A percentile compares a stretch with the other conserved stretches of the same genome.
These are phyloP conservation scores for Cryoendolithus antarcticus DNA, from an alignment of 2,329 filamentous ascomycete species.

Conservation along the genomic window DNA sequence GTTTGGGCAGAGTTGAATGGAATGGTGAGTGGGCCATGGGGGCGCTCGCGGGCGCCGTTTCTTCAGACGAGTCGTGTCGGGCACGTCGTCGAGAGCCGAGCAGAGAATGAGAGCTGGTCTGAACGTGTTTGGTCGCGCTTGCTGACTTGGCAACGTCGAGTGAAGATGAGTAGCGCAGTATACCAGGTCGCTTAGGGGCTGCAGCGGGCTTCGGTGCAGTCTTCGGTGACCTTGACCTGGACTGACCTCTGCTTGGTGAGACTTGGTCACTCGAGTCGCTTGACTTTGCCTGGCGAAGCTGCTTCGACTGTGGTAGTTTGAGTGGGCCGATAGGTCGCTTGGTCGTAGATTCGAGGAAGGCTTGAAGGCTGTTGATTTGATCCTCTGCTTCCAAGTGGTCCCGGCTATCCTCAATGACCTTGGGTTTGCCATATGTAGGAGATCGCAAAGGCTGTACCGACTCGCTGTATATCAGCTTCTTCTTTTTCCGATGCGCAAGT, in stretches of 20 bases:
- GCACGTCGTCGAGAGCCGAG: too few species aligned
- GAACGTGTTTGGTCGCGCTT: neutral
- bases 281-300: neutral
- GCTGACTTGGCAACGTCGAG: conserved; percentile 1
- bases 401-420: conserved; percentile 16
- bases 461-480: neutral
- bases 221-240: neutral
- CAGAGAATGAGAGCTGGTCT: too few species aligned
- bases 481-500: conserved; percentile 13
- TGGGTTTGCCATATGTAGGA: conserved; percentile 16
- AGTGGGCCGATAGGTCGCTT: conserved; percentile 1
- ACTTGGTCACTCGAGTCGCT: neutral
- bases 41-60: too few species aligned
- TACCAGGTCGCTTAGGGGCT: conserved; percentile 1
- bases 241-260: neutral
- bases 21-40: too few species aligned
- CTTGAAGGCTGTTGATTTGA: neutral
- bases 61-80: too few species aligned
- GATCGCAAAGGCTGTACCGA: conserved; percentile 7
- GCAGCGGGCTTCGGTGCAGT: neutral
- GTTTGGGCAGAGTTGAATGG: too few species aligned
- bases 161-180: conserved; percentile 4
- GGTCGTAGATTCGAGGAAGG: conserved; percentile 1
- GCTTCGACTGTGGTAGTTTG: conserved; percentile 5
- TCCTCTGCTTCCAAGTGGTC: neutral